Percentiles rank a stretch among this genome's conserved stretches.
Evolutionary conservation across 805 yeast species (phyloP).

Genomic region (Spencermartinsiella europaea): DNA sequence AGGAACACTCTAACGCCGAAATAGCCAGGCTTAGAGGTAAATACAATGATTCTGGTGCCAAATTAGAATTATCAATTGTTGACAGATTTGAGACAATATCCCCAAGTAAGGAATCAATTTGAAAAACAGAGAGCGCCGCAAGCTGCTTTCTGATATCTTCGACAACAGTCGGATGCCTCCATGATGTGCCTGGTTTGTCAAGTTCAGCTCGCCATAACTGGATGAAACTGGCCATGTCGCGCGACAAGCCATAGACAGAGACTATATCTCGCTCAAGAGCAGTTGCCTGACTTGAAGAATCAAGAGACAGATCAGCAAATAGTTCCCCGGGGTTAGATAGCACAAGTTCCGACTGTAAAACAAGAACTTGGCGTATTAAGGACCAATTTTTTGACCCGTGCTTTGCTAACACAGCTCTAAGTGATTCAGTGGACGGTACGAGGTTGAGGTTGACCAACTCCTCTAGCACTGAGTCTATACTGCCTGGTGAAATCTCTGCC

Average conservation of each 20-base stretch:
- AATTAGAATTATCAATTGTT: background rate
- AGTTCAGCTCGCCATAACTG: slow-evolving; percentile 3
- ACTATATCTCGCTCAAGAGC: slow-evolving; percentile 1
- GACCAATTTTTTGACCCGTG: slow-evolving; percentile 1
- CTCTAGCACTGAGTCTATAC: background rate
- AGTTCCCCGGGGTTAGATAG: background rate
- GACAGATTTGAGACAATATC: background rate
- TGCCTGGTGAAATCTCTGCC: background rate
- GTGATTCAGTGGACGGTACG: background rate
- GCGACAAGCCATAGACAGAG: background rate
- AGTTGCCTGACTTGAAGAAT: background rate
- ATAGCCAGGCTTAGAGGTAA: background rate
- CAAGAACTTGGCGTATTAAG: background rate
- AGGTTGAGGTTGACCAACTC: background rate
- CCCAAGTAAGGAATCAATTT: slow-evolving; percentile 9
- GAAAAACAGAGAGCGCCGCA: slow-evolving; percentile 5
- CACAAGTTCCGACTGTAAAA: slow-evolving; percentile 6
- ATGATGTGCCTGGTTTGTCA: background rate
- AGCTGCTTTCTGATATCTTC: slow-evolving; percentile 11
- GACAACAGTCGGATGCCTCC: slow-evolving; percentile 4
- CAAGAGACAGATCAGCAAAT: slow-evolving; percentile 2
- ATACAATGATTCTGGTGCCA: background rate
- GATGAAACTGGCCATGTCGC: slow-evolving; percentile 7
- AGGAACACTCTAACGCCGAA: background rate
- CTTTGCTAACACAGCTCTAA: background rate